Base-by-base conservation (phyloP, 768 basidiomycete genomes). In the Suillus paluster region DNA sequence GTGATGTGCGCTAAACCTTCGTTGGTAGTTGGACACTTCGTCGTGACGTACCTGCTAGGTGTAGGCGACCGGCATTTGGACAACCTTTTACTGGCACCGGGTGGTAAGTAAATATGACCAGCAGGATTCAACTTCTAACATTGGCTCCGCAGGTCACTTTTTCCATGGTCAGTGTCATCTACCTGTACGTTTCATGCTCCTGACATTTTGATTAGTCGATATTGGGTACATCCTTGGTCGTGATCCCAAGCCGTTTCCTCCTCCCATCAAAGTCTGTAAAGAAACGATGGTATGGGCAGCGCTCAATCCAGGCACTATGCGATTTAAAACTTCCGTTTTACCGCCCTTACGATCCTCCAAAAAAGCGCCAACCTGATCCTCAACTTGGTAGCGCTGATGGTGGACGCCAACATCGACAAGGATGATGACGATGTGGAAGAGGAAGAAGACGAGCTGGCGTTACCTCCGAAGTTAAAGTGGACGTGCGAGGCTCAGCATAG, bases 271-370 rank as follows among this genome's bases (percentile, higher is more conserved):
- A 74, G 92, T 99, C 45, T 98, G 96, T 77, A 96, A 97, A 71
- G 97, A 99, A 73, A 99, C 0, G 97, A 99, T 72, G 97, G 93
- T 11, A 97, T 99, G 95, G 97, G 97, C n/a, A 97, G 97, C 12
- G 89, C 93, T 1, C 87, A 92, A 69, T 97, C 95, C 7, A 85
- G 91, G n/a, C 97, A 99, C 73, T 98, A 98, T 74, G 86, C 90
- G 96, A 34, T 99, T 99, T 86, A 98, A 76, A 91, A 87, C 67
- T 91, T 95, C 66, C 97, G 94, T 74, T 97, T 96, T 75, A 99
- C 97, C n/a, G 97, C 95, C 1, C 98, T 99, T 78, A 92, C 91
- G 58, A 95, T 94, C 70, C 84, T 99, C 60, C 88, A 97, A 67
- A 98, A 99, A 82, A 95, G 92, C 71, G 94, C 97, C 45, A 99